Evolutionary conservation across 2,329 filamentous ascomycete genomes (phyloP).

Genomic region (Scytalidium sp.): DNA sequence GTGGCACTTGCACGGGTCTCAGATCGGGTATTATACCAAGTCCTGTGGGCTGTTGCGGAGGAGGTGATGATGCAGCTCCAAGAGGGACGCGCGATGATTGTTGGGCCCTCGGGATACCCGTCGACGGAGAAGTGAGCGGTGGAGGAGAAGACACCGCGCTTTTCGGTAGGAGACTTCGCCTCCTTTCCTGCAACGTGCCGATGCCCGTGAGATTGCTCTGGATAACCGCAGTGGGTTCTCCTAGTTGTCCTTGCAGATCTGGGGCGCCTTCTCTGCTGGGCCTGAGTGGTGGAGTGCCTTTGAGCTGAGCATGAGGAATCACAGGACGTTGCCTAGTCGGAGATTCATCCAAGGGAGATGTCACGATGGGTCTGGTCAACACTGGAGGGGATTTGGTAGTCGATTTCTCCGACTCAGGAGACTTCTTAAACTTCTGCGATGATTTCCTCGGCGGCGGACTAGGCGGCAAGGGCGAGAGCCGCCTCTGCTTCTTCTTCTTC

Average conservation of each 20-base stretch:
- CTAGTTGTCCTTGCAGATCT: conserved; percentile 55
- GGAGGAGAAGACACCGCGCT: conserved; percentile 15
- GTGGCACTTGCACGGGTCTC: conserved; percentile 13
- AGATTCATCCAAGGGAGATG: conserved; percentile 9
- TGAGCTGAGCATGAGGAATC: conserved; percentile 7
- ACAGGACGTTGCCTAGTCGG: conserved; percentile 12
- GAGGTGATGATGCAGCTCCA: conserved; percentile 29
- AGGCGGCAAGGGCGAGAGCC: conserved; percentile 47
- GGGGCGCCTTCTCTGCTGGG: conserved; percentile 69
- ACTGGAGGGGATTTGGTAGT: conserved; percentile 35
- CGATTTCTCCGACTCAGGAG: conserved; percentile 34
- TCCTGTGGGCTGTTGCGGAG: conserved; percentile 23
- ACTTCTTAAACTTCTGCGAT: conserved; percentile 49
- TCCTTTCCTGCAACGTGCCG: conserved; percentile 16
- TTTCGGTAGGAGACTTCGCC: conserved; percentile 18
- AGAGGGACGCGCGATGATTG: conserved; percentile 29
- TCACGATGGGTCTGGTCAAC: conserved; percentile 25
- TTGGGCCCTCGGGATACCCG: conserved; percentile 30
- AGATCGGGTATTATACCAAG: conserved; percentile 28
- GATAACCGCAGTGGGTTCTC: conserved; percentile 51
- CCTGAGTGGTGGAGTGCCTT: conserved; percentile 46
- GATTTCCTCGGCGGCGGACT: conserved; percentile 62
- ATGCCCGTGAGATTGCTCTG: conserved; percentile 53
- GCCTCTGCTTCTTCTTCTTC: conserved; percentile 40
- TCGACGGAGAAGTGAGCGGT: conserved; percentile 16